These are phyloP conservation scores for Aspergillus tanneri DNA, from an alignment of 2,329 filamentous ascomycete genomes.

Conservation along the genomic window DNA sequence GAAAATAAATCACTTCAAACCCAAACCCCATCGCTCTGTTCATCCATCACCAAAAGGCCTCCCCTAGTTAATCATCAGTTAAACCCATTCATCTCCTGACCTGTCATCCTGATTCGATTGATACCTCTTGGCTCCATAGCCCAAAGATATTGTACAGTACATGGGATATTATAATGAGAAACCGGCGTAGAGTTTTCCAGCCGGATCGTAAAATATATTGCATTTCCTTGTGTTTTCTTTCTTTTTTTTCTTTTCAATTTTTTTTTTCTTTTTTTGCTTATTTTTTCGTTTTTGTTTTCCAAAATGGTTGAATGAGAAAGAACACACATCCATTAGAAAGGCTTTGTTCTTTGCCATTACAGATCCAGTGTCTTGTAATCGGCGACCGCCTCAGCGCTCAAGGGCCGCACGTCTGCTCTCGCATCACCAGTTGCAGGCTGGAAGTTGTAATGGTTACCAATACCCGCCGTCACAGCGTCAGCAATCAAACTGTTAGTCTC, in stretches of 20 bases:
- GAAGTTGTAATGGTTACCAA: slow-evolving; percentile 44
- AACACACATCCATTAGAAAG: slow-evolving; percentile 18
- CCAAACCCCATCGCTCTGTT: slow-evolving; percentile 23
- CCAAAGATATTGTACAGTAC: slow-evolving; percentile 24
- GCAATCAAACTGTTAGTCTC: slow-evolving; percentile 39
- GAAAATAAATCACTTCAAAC: slow-evolving; percentile 11
- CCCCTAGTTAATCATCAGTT: neutral
- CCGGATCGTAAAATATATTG: slow-evolving; percentile 6
- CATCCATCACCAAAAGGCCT: slow-evolving; percentile 6
- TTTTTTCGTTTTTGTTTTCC: slow-evolving; percentile 5
- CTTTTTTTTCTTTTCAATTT: slow-evolving; percentile 3
- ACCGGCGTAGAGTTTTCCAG: slow-evolving; percentile 6
- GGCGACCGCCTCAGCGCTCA: slow-evolving; percentile 40
- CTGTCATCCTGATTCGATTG: neutral
- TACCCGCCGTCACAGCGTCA: slow-evolving; percentile 35
- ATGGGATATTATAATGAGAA: slow-evolving; percentile 20
- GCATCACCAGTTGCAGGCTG: slow-evolving; percentile 34
- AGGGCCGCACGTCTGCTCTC: slow-evolving; percentile 37
- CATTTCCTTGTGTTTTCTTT: slow-evolving; percentile 1
- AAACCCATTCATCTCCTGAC: neutral
- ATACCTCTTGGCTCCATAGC: slow-evolving; percentile 1
- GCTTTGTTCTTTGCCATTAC: slow-evolving; percentile 31
- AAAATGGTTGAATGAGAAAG: neutral
- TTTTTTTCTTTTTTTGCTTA: slow-evolving; percentile 3
- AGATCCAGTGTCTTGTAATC: slow-evolving; percentile 46